Evolutionary conservation across 1,284 basidiomycete species (phyloP), one percentile per base, ranked within the genome.

Genomic region (Somion occarium): DNA sequence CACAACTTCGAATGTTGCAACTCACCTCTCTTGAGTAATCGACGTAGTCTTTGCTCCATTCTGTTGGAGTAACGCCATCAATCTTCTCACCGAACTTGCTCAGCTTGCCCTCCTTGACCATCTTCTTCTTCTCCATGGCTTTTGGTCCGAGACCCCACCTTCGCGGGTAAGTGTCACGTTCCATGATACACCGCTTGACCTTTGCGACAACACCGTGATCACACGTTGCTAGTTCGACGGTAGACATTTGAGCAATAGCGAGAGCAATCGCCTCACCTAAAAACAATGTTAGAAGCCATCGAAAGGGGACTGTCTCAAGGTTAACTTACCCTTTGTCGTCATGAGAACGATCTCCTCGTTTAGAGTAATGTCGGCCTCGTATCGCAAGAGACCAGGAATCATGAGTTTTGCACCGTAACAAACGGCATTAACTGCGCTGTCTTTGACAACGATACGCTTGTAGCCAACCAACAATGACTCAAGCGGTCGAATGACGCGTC

Each of bases 351-450:
- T 90, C 71, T 99, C 97, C 71, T 99, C 97, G 68, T 96, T 83
- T 48, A 98, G 73, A 62, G 93, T 86, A 59, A 99, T 99, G 67
- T 96, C 95, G 43, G 88, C 84, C 72, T 99, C 95, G 70, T 98
- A 99, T 59, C 97, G 91, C 50, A 99, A 78, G 44, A 99, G 79
- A 72, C 97, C 97, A 56, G 97, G 97, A 62, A 99, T 95, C 97
- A 99, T 99, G 65, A 99, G 86, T 71, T 99, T 98, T 56, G 97
- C 97, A 61, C 97, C 97, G 73, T 99, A 99, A 76, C 97, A 99
- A 54, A 99, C 93, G 53, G 97, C 97, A 66, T 99, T 99, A 64
- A 99, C 96, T 15, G 97, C 96, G 61, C 92, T 95, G 71, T 99
- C 97, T 73, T 98, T 98, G 61, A 99, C 96, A 47, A 99, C 97